Conservation (phyloP, 202 grass and related monocot species). For the Brachypodium distachyon region DNA sequence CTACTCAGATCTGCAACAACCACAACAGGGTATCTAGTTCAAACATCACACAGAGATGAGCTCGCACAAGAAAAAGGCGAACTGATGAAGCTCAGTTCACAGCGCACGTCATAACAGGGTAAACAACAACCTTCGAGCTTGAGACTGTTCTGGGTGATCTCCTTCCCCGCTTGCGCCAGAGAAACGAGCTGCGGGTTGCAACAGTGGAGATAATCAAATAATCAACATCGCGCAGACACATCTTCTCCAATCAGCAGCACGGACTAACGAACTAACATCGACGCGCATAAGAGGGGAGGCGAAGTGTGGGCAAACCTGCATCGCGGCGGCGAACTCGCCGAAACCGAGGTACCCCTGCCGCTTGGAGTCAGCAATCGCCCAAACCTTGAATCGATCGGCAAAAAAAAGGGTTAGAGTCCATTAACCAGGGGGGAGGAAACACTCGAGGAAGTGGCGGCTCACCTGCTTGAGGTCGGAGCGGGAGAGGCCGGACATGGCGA, state of each 20-base stretch:
- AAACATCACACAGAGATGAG: not conserved
- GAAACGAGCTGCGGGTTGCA: conserved; percentile 59
- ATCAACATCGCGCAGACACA: not conserved
- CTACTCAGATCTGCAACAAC: conserved; percentile 57
- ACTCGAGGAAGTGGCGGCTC: not conserved
- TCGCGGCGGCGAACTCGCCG: conserved; percentile 64
- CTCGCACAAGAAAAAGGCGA: not conserved
- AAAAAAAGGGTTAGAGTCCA: not conserved
- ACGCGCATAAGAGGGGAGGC: not conserved
- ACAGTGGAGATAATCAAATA: not conserved
- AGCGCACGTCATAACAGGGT: not conserved
- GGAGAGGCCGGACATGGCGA: conserved; percentile 80
- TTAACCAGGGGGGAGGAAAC: not conserved
- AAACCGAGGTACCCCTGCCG: conserved; percentile 84
- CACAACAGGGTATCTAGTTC: not conserved
- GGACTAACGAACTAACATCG: not conserved
- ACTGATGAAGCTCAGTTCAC: not conserved
- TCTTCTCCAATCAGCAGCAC: not conserved
- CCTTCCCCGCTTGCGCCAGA: conserved; percentile 68
- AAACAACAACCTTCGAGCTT: conserved; percentile 42
- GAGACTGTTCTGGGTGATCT: conserved; percentile 64
- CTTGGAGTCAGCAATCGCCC: conserved; percentile 81
- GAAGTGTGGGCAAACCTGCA: conserved; percentile 49
- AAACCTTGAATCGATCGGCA: conserved; percentile 48
- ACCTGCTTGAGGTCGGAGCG: conserved; percentile 92